Percentiles rank a stretch among this genome's conserved stretches.
Evolutionary conservation across 331 rosid species (phyloP).

Genomic region (Stylosanthes scabra): DNA sequence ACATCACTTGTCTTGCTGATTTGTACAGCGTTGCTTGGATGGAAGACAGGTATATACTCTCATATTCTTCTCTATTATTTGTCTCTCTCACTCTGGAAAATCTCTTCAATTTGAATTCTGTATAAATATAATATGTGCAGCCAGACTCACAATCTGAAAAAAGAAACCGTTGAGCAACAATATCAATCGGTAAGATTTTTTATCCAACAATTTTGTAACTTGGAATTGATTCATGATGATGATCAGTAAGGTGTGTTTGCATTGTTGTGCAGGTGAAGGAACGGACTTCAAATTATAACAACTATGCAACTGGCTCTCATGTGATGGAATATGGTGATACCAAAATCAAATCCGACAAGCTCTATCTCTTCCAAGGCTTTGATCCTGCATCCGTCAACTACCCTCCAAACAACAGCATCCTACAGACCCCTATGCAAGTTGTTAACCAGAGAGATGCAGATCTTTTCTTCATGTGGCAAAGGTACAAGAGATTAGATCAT

Average conservation of each 20-base stretch:
- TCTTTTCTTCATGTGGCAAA: constrained; percentile 74
- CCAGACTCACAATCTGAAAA: constrained; percentile 82
- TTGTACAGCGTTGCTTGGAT: constrained; percentile 93
- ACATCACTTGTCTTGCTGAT: constrained; percentile 85
- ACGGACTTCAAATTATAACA: constrained; percentile 67
- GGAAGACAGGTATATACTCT: constrained; percentile 78
- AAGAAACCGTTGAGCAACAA: constrained; percentile 77
- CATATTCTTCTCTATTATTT: not conserved
- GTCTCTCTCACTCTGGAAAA: not conserved
- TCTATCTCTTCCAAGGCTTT: constrained; percentile 82
- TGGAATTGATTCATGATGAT: no score
- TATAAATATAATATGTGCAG: constrained; percentile 40
- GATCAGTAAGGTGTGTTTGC: no score
- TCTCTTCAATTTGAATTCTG: not conserved
- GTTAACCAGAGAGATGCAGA: constrained; percentile 97
- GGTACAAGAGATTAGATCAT: constrained; percentile 62
- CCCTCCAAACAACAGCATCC: constrained; percentile 56
- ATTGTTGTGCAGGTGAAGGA: constrained; percentile 60
- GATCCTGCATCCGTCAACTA: constrained; percentile 72
- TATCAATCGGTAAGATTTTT: constrained; percentile 54
- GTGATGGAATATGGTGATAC: constrained; percentile 91
- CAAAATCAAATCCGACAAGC: constrained; percentile 62
- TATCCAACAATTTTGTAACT: not conserved
- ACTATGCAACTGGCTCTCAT: constrained; percentile 69
- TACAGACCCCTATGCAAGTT: constrained; percentile 53